phyloP scores from a whole-genome alignment of 2,329 filamentous ascomycete genomes.

The Ophiostoma novo-ulmi region DNA sequence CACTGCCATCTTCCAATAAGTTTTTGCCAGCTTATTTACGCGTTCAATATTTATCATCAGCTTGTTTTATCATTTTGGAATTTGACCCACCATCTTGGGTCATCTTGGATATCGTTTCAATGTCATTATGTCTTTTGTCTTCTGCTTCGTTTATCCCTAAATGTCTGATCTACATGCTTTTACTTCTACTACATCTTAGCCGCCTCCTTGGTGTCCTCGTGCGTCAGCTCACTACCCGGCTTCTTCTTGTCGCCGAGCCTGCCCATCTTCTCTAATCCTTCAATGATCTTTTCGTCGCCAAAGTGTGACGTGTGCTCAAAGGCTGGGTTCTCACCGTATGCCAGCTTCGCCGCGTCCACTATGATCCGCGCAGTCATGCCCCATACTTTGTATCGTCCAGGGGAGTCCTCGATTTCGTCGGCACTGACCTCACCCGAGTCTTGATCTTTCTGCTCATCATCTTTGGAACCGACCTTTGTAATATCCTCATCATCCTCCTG shows the following conservation, averaged over 20 bases:
- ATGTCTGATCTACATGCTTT: not conserved
- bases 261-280: slow-evolving; percentile 43
- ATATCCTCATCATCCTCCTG: not conserved
- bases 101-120: slow-evolving; percentile 28
- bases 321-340: slow-evolving; percentile 75
- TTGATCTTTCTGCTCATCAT: slow-evolving; percentile 21
- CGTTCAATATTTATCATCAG: too few species aligned
- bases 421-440: slow-evolving; percentile 28
- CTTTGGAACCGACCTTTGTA: slow-evolving; percentile 23
- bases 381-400: slow-evolving; percentile 73
- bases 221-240: slow-evolving; percentile 33
- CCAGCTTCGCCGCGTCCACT: slow-evolving; percentile 79
- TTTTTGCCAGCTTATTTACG: not conserved
- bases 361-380: slow-evolving; percentile 91
- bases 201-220: slow-evolving; percentile 35
- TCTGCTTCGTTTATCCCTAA: slow-evolving; percentile 14
- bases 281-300: slow-evolving; percentile 51
- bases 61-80: too few species aligned
- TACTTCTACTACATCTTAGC: slow-evolving; percentile 38
- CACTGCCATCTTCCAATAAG: not conserved
- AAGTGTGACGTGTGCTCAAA: slow-evolving; percentile 63
- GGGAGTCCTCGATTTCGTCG: slow-evolving; percentile 35
- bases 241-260: slow-evolving; percentile 43
- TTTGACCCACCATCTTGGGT: not conserved
- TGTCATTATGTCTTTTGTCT: slow-evolving; percentile 8